Conservation (phyloP, 2,329 filamentous ascomycete genomes). For the Paecilomyces niveus region DNA sequence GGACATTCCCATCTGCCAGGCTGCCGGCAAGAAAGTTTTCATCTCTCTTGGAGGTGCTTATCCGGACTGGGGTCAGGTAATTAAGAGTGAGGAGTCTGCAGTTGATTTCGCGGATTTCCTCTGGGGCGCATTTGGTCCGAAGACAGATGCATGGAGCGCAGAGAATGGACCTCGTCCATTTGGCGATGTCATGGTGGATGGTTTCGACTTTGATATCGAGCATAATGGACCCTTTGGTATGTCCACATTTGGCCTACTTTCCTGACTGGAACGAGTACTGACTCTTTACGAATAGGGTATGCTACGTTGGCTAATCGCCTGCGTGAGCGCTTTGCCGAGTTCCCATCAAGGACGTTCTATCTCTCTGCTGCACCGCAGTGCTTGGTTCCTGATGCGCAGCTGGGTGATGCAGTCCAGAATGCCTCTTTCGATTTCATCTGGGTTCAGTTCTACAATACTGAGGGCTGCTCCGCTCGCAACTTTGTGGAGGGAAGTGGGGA, state of each 20-base stretch:
- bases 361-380: constrained; percentile 51
- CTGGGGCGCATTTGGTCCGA: constrained; percentile 45
- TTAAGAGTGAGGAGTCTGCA: constrained; percentile 34
- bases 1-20: constrained; percentile 35
- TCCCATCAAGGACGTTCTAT: constrained; percentile 36
- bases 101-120: constrained; percentile 44
- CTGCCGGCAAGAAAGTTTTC: constrained; percentile 36
- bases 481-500: constrained; percentile 26
- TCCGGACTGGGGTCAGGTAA: constrained; percentile 33
- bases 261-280: constrained; percentile 2
- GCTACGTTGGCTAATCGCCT: constrained; percentile 42
- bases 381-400: constrained; percentile 39
- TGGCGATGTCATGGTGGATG: constrained; percentile 41
- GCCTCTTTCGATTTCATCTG: constrained; percentile 48
- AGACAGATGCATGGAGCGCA: constrained; percentile 19
- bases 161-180: constrained; percentile 41
- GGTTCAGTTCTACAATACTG: constrained; percentile 52
- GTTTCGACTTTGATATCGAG: constrained; percentile 49
- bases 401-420: constrained; percentile 38
- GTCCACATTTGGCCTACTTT: neutral
- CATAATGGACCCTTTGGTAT: constrained; percentile 15
- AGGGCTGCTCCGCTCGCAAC: constrained; percentile 42
- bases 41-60: constrained; percentile 43
- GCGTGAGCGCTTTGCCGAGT: constrained; percentile 31
- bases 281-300: constrained; percentile 29